Evolutionary conservation across 495 filamentous ascomycete genomes (phyloP).

Genomic region (Penicillium goetzii): DNA sequence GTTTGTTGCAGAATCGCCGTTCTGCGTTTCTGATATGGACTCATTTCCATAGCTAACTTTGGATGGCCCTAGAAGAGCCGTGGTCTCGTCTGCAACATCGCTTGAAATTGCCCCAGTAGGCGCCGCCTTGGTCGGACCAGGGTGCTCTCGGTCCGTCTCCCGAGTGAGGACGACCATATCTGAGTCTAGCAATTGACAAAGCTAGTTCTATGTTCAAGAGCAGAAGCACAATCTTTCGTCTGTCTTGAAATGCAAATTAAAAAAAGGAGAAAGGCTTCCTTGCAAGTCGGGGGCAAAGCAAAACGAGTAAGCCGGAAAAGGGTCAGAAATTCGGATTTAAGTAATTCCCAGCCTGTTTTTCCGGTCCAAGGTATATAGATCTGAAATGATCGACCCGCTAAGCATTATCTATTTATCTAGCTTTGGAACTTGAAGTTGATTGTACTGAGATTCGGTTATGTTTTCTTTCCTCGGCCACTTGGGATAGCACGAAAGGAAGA

Average conservation of each 20-base stretch:
- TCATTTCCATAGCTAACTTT: constrained; percentile 2
- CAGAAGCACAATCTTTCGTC: not conserved
- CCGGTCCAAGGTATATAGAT: not conserved
- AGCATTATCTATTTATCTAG: too few relatives aligned
- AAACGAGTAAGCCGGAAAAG: not conserved
- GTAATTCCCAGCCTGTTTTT: not conserved
- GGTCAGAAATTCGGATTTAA: not conserved
- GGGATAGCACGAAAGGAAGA: not conserved
- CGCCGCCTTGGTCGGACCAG: not conserved
- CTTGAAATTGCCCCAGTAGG: not conserved
- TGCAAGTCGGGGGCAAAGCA: not conserved
- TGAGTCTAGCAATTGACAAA: not conserved
- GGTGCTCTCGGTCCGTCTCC: constrained; percentile 6
- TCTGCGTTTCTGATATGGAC: not conserved
- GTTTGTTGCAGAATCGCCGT: constrained; percentile 6
- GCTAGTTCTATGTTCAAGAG: not conserved
- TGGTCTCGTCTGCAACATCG: constrained; percentile 28
- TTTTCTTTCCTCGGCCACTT: not conserved
- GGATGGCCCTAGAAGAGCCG: constrained; percentile 21
- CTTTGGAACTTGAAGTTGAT: too few relatives aligned
- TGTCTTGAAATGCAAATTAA: not conserved
- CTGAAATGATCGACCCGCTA: too few relatives aligned
- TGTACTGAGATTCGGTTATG: not conserved
- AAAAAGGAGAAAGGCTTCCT: not conserved
- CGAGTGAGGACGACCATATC: constrained; percentile 18